Percentiles rank a stretch among this genome's conserved stretches.
Evolutionary conservation across 768 basidiomycete species (phyloP).

Genomic region (Cystofilobasidium macerans): DNA sequence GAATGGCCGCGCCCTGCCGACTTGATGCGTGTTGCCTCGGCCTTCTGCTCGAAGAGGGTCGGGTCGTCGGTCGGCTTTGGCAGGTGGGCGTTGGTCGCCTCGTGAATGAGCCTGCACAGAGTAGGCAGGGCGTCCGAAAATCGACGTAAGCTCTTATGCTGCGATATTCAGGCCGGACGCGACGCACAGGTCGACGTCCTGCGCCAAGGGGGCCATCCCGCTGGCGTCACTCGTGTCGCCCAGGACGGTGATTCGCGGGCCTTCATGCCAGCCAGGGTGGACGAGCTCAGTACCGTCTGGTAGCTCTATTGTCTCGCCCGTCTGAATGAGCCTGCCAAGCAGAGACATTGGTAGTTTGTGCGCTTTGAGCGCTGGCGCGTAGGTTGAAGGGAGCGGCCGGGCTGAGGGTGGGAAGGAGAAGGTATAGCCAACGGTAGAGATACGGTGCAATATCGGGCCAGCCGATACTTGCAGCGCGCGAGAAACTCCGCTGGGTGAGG

Average conservation of each 20-base stretch:
- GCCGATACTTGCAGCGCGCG: constrained; percentile 38
- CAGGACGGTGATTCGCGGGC: constrained; percentile 62
- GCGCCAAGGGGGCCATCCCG: constrained; percentile 47
- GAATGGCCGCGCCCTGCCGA: constrained; percentile 64
- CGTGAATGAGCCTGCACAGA: constrained; percentile 53
- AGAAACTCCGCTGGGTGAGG: not conserved
- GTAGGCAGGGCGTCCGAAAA: too few relatives aligned
- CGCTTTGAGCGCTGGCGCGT: constrained; percentile 46
- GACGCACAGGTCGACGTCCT: constrained; percentile 48
- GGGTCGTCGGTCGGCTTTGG: constrained; percentile 43
- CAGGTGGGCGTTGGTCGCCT: constrained; percentile 67
- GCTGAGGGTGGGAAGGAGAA: constrained; percentile 56
- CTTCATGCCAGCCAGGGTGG: constrained; percentile 40
- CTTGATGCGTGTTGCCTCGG: constrained; percentile 48
- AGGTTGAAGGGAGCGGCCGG: constrained; percentile 41
- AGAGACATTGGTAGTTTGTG: constrained; percentile 53
- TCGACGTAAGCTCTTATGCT: not conserved
- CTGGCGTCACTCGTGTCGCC: constrained; percentile 61
- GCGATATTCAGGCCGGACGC: not conserved
- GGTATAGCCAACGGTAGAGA: constrained; percentile 68
- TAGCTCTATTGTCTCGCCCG: constrained; percentile 53
- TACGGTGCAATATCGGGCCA: not conserved
- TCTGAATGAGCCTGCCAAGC: constrained; percentile 55
- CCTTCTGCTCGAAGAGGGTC: constrained; percentile 43
- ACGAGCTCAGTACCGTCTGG: constrained; percentile 58